A percentile compares a stretch with the other conserved stretches of the same genome.
Conservation (phyloP, 768 basidiomycete species). For the Lactifluus piperatus region DNA sequence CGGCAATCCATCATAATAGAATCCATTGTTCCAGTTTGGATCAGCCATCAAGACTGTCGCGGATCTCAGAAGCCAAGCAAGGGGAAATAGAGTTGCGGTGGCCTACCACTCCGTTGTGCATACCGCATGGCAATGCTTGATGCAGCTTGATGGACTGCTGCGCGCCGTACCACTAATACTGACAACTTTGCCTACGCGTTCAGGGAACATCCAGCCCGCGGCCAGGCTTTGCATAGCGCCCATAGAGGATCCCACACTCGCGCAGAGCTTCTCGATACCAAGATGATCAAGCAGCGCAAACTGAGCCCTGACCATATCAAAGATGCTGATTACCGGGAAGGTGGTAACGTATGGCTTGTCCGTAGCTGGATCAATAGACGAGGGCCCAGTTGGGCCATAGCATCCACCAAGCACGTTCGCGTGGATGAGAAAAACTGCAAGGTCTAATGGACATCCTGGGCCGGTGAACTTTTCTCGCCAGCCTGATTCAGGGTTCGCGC, state of each 20-base stretch:
- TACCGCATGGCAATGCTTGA: slow-evolving; percentile 96
- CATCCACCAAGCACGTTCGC: slow-evolving; percentile 95
- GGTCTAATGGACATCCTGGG: slow-evolving; percentile 83
- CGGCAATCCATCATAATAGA: no score
- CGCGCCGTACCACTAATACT: slow-evolving; percentile 93
- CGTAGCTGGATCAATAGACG: slow-evolving; percentile 63
- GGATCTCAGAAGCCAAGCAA: no score
- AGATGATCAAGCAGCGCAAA: slow-evolving; percentile 79
- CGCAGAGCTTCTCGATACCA: slow-evolving; percentile 77
- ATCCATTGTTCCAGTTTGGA: no score
- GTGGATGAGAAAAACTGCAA: slow-evolving; percentile 88
- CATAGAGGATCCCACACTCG: slow-evolving; percentile 93
- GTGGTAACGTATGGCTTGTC: slow-evolving; percentile 74
- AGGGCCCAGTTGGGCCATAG: slow-evolving; percentile 98
- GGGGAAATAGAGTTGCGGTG: no score
- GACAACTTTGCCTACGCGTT: slow-evolving; percentile 81
- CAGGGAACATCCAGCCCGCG: slow-evolving; percentile 86
- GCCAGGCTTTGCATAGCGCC: slow-evolving; percentile 98
- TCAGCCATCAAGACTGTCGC: no score
- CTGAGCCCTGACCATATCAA: slow-evolving; percentile 97
- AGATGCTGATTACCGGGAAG: slow-evolving; percentile 88
- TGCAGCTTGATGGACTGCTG: slow-evolving; percentile 81
- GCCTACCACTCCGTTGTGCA: no score
- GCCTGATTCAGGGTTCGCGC: slow-evolving; percentile 67
- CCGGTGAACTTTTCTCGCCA: slow-evolving; percentile 99